Base-by-base conservation (phyloP, 805 yeast species). In the Saccharomycopsis sp. region DNA sequence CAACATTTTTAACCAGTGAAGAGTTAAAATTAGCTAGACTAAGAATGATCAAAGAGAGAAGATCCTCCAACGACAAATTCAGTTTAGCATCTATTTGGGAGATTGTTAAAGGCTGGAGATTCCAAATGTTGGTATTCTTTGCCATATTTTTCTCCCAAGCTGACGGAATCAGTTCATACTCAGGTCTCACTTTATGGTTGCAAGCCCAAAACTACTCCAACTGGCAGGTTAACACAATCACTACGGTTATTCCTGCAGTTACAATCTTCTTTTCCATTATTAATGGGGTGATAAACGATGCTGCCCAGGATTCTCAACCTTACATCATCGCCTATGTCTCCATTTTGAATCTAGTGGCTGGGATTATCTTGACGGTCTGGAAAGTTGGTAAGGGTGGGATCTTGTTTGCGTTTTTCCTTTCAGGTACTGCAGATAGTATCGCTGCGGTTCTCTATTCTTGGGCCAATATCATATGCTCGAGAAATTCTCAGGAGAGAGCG, bases 21-120 rank as follows among this genome's bases (percentile, higher is more conserved):
- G 87, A 84, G 60, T 80, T 81, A 52, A 72, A 76, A 62, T 68
- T 83, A 38, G 81, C 84, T 1, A 73, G 85, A 59, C 68, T 66
- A 50, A 69, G 83, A 62, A 67, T 78, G 64, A 64, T 65, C 14
- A 67, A 72, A 42, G 69, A 70, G 57, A 17, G 49, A 2, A 22
- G 56, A 22, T 38, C 56, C 2, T 60, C 71, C 8, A 62, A 62
- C 52, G 69, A 63, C 50, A 60, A 60, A 44, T 56, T 67, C 41
- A 56, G 53, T 15, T 52, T 57, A 47, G 17, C 24, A 3, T 54
- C 58, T 3, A 53, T 66, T 23, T 23, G 38, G 56, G 17, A 47
- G n/a, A 20, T 60, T 64, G 2, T 54, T 64, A 20, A 57, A 52
- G 29, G 66, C 65, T 61, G 38, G 73, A 70, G 58, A 69, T 70